Evolutionary conservation across 2,329 filamentous ascomycete genomes (phyloP).

Genomic region (Chalaropsis ovoidea): DNA sequence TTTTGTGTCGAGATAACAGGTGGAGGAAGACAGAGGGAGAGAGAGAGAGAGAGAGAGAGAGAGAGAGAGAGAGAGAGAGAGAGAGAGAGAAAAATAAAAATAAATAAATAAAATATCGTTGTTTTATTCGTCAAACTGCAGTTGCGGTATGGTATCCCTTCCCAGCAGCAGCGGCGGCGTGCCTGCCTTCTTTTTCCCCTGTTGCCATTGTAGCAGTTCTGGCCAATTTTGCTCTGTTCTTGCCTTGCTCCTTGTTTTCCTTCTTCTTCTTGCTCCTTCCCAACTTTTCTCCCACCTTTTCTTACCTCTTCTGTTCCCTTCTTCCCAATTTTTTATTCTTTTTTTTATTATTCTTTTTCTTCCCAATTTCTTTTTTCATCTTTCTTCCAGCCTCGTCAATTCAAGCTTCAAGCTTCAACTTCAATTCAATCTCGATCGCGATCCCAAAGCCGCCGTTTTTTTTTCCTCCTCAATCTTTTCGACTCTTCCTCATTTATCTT

Average conservation of each 20-base stretch:
- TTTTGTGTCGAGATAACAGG: too few relatives aligned
- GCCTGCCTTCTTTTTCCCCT: neutral
- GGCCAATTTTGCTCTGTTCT: neutral
- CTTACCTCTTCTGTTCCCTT: constrained; percentile 16
- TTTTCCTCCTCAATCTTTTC: neutral
- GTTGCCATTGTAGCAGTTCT: too few relatives aligned
- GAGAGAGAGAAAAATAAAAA: neutral
- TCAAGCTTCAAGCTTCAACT: neutral
- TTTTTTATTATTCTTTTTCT: constrained; percentile 15
- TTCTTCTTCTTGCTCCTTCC: constrained; percentile 15
- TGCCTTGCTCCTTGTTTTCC: constrained; percentile 14
- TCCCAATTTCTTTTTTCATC: constrained; percentile 13
- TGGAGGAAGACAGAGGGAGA: too few relatives aligned
- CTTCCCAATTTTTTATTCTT: neutral
- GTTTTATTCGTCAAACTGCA: neutral
- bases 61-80: neutral
- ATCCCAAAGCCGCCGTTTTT: neutral
- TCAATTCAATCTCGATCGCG: neutral
- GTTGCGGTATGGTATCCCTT: neutral
- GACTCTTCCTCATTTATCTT: constrained; percentile 3
- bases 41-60: too few relatives aligned
- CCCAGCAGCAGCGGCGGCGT: neutral
- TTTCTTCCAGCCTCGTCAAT: constrained; percentile 24
- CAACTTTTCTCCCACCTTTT: constrained; percentile 15
- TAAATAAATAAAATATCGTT: neutral